Evolutionary conservation across 129 eudicot species (phyloP).

Genomic region (Flaveria bidentis): DNA sequence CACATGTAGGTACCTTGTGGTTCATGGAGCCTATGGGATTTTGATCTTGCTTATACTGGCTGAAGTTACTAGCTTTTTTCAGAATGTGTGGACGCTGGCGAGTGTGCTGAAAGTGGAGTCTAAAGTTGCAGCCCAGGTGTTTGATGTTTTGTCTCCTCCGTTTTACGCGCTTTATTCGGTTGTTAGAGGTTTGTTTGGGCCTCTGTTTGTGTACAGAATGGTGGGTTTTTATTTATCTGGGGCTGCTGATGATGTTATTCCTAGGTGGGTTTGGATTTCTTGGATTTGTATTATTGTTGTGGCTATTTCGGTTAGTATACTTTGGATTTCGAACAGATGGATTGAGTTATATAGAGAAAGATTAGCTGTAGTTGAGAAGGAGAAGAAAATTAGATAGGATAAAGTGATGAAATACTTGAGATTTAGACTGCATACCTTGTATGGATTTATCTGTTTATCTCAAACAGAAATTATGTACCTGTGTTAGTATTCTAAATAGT

Average conservation of each 20-base stretch:
- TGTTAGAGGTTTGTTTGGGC: constrained; percentile 77
- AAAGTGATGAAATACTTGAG: constrained; percentile 2
- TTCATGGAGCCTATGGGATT: constrained; percentile 71
- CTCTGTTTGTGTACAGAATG: constrained; percentile 75
- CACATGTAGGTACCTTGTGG: constrained; percentile 69
- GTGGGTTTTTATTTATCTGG: constrained; percentile 55
- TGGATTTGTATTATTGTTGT: constrained; percentile 69
- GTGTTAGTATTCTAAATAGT: constrained; percentile 29
- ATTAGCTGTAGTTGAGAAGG: constrained; percentile 36
- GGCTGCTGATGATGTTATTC: constrained; percentile 58
- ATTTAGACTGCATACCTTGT: constrained; percentile 19
- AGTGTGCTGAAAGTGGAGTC: constrained; percentile 45
- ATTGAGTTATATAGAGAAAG: constrained; percentile 64
- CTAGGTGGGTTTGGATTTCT: constrained; percentile 85
- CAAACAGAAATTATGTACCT: constrained; percentile 30
- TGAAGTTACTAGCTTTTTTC: constrained; percentile 82
- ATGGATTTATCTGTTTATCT: constrained; percentile 19
- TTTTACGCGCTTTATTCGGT: constrained; percentile 69
- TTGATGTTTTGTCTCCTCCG: constrained; percentile 61
- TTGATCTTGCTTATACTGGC: constrained; percentile 64
- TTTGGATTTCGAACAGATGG: constrained; percentile 83
- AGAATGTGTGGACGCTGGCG: constrained; percentile 88
- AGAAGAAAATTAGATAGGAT: constrained; percentile 46
- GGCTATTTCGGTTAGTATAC: constrained; percentile 73
- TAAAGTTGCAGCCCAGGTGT: constrained; percentile 62